Percentiles rank a stretch among this genome's conserved stretches.
Evolutionary conservation across 2,329 filamentous ascomycete species (phyloP).

Genomic region (Xylaria sp.): DNA sequence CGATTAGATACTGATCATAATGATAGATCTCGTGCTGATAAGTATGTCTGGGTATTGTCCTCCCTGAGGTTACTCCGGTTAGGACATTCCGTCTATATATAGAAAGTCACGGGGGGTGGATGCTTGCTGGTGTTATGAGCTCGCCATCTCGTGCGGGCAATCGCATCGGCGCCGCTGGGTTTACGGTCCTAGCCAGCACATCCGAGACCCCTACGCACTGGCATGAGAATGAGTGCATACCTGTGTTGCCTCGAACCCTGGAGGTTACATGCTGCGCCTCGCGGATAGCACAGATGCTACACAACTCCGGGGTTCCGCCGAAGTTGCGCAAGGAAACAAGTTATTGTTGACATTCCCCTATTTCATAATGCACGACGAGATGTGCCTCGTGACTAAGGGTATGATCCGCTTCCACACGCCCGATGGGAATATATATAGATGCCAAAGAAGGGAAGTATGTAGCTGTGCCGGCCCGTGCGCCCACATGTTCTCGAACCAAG

Average conservation of each 20-base stretch:
- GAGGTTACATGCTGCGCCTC: not conserved
- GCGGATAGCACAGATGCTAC: not conserved
- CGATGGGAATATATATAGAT: slow-evolving; percentile 54
- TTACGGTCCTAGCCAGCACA: slow-evolving; percentile 60
- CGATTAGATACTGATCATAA: slow-evolving; percentile 56
- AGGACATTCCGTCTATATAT: not conserved
- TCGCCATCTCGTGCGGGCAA: slow-evolving; percentile 16
- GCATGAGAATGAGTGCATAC: slow-evolving; percentile 56
- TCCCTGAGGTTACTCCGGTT: slow-evolving; percentile 14
- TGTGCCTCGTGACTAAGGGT: slow-evolving; percentile 65
- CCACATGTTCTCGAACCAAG: slow-evolving; percentile 68
- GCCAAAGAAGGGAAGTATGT: slow-evolving; percentile 65
- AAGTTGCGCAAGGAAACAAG: not conserved
- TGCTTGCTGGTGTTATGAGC: not conserved
- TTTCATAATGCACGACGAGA: slow-evolving; percentile 60
- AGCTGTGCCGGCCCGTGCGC: slow-evolving; percentile 63
- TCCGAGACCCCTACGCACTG: slow-evolving; percentile 62
- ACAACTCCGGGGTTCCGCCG: slow-evolving; percentile 1
- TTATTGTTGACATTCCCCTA: slow-evolving; percentile 5
- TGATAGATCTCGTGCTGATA: slow-evolving; percentile 52
- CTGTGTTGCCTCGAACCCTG: not conserved
- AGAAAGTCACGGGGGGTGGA: not conserved
- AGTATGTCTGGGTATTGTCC: not conserved
- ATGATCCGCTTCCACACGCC: slow-evolving; percentile 63
- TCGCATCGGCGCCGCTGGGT: slow-evolving; percentile 51